Evolutionary conservation across 345 rosid genomes (phyloP), one percentile per base, ranked within the genome.

Genomic region (Erysimum cheiranthoides): DNA sequence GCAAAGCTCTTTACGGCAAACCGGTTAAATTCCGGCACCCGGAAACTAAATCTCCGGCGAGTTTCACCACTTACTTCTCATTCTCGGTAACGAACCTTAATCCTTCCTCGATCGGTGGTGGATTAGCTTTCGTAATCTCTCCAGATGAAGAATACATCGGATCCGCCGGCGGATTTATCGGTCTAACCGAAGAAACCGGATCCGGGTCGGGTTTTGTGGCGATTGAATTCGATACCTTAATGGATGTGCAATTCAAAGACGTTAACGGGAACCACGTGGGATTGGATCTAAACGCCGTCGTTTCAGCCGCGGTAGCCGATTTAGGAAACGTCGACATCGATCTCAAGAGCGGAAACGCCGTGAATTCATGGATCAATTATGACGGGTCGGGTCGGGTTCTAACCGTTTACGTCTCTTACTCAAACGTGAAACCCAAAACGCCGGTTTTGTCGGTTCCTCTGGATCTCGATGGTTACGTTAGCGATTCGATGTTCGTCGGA

Each of bases 261-360:
- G 86, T 96, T 38, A 96, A 96, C 47, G 98, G 98, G 13, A 96
- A 96, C 71, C 99, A 96, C 49, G 93, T 96, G 58, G 99, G 99
- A 27, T 78, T 96, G 81, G 99, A 96, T 83, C 90, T 96, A 40
- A 86, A 84, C 83, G 82, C 74, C 64, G 76, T 96, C 89, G 91
- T 93, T 73, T 96, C 99, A 12, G 16, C 85, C 2, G 84, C 90
- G 30, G 90, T 84, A 10, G 70, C 81, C 17, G 98, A 96, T 84
- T 78, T 96, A 75, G 90, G 82, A 10, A 73, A 85, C 27, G 35
- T 91, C 12, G 84, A 87, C 58, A 70, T 96, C 70, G 96, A 93
- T 84, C 93, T 96, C 71, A 96, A 93, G 79, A 91, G 98, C 71
- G 97, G 99, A 3, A 84, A 90, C 84, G 71, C 88, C 10, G 89